A percentile compares a stretch with the other conserved stretches of the same genome.
These are phyloP conservation scores for Gleditsia sinensis DNA, from an alignment of 306 rosid genomes.

Conservation along the genomic window DNA sequence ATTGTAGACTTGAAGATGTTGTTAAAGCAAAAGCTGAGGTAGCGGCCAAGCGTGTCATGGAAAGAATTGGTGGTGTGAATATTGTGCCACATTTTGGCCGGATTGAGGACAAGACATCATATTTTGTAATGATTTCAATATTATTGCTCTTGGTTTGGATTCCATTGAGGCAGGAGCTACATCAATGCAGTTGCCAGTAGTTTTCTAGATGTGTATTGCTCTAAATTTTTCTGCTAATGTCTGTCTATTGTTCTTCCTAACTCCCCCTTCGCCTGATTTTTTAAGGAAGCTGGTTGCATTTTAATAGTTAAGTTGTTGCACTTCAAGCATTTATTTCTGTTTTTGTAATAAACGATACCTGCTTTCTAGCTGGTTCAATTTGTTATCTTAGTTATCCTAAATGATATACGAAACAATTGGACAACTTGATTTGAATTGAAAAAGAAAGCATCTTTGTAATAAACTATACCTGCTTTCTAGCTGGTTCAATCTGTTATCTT, in stretches of 20 bases:
- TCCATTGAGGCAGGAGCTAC: constrained; percentile 90
- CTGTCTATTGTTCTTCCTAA: background rate
- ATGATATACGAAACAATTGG: no score
- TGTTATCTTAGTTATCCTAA: no score
- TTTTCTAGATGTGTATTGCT: constrained; percentile 63
- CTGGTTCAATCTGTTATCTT: no score
- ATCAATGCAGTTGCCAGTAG: constrained; percentile 86
- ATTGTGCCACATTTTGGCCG: no score
- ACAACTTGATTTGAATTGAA: no score
- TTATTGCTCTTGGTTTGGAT: no score
- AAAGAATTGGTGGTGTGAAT: no score
- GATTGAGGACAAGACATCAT: no score
- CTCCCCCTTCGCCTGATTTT: background rate
- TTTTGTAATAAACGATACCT: background rate
- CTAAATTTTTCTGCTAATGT: background rate
- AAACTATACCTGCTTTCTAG: no score
- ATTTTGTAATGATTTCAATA: no score
- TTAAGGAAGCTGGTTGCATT: background rate
- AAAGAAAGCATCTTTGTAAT: no score
- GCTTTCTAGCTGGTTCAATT: background rate
- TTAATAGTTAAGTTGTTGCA: background rate
- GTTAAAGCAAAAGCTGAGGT: constrained; percentile 92
- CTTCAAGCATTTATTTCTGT: background rate
- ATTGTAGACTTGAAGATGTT: constrained; percentile 77
- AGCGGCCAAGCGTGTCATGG: constrained; percentile 88